These are phyloP conservation scores for Yarrowia deformans DNA, from an alignment of 805 yeast species.

Conservation along the genomic window DNA sequence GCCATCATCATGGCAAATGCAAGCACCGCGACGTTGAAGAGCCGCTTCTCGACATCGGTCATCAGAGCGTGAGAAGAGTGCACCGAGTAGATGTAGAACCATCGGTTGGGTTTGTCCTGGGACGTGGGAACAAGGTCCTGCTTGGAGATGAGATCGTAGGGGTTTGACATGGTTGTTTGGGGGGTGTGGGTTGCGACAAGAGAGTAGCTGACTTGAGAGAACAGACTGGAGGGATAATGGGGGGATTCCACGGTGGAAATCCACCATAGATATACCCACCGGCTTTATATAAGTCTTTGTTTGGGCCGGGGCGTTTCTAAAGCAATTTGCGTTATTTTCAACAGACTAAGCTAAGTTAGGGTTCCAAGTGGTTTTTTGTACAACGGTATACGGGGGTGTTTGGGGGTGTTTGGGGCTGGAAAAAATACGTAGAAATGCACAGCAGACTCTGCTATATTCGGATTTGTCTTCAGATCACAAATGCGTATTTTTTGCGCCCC, in stretches of 20 bases:
- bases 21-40: constrained; percentile 32
- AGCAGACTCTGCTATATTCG: no score
- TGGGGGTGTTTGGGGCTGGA: neutral
- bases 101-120: constrained; percentile 21
- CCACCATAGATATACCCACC: constrained; percentile 20
- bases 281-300: constrained; percentile 23
- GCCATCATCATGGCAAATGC: constrained; percentile 18
- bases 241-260: neutral
- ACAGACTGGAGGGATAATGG: no score
- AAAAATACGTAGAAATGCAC: neutral
- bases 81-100: constrained; percentile 34
- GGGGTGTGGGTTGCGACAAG: no score
- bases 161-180: constrained; percentile 6
- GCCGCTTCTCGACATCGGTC: constrained; percentile 26
- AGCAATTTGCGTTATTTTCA: constrained; percentile 38
- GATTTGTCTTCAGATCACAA: no score
- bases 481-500: neutral
- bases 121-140: constrained; percentile 26
- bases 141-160: constrained; percentile 30
- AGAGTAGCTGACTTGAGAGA: no score
- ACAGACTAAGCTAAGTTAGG: constrained; percentile 12
- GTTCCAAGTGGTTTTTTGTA: neutral
- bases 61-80: constrained; percentile 37
- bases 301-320: constrained; percentile 28
- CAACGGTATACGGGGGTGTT: neutral